Percentiles rank a stretch among this genome's conserved stretches.
These are phyloP conservation scores for Fusarium hainanense DNA, from an alignment of 2,329 filamentous ascomycete genomes.

Conservation along the genomic window DNA sequence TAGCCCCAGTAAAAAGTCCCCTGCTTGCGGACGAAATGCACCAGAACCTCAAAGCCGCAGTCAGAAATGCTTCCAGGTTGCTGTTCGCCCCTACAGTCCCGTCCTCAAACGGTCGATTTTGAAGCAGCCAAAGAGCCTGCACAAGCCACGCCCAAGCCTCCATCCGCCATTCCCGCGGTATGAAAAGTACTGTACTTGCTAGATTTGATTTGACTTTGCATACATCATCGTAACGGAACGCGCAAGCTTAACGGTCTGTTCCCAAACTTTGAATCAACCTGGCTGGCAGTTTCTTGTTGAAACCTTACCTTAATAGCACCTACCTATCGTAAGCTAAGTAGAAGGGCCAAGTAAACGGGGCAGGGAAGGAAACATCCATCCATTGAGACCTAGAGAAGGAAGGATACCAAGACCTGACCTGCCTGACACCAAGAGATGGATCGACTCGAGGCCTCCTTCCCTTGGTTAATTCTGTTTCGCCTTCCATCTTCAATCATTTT, in stretches of 20 bases:
- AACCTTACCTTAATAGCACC: constrained; percentile 16
- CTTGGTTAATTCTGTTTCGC: constrained; percentile 14
- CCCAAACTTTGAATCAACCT: constrained; percentile 13
- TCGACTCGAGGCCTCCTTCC: constrained; percentile 33
- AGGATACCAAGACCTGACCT: constrained; percentile 19
- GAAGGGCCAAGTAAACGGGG: neutral
- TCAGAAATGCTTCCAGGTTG: constrained; percentile 34
- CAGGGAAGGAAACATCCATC: constrained; percentile 10
- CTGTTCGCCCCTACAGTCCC: constrained; percentile 4
- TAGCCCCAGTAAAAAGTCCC: constrained; percentile 5
- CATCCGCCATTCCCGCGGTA: constrained; percentile 30
- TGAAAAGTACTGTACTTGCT: constrained; percentile 21
- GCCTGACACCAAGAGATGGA: constrained; percentile 15
- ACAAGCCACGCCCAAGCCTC: constrained; percentile 33
- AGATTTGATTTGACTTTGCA: constrained; percentile 6
- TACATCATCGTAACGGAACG: constrained; percentile 6
- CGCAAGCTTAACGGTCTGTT: constrained; percentile 32
- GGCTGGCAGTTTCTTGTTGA: constrained; percentile 31
- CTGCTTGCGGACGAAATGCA: constrained; percentile 37
- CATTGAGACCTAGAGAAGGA: neutral
- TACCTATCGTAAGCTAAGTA: neutral
- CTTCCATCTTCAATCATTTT: constrained; percentile 2
- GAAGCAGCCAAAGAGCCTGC: constrained; percentile 2
- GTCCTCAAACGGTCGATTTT: neutral
- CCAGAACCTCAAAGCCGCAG: constrained; percentile 36